A percentile compares a stretch with the other conserved stretches of the same genome.
phyloP scores from a whole-genome alignment of 2,329 filamentous ascomycete genomes.

The Colletotrichum orbiculare region DNA sequence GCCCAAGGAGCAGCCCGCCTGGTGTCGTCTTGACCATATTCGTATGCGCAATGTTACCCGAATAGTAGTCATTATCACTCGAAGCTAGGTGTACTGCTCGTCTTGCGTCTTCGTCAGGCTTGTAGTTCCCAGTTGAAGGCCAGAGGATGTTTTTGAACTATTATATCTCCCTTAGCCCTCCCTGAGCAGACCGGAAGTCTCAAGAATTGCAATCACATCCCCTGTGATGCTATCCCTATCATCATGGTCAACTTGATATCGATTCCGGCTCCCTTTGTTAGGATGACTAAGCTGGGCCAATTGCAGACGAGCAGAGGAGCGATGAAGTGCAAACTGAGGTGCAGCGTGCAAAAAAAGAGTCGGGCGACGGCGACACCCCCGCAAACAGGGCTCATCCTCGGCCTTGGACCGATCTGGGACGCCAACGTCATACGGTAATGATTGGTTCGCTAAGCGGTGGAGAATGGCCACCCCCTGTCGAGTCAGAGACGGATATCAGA shows the following conservation, averaged over 20 bases:
- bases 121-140: too few relatives aligned
- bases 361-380: slow-evolving; percentile 29
- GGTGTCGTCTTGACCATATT: too few relatives aligned
- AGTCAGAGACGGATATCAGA: slow-evolving; percentile 49
- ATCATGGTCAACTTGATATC: slow-evolving; percentile 6
- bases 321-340: slow-evolving; percentile 19
- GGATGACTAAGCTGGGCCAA: slow-evolving; percentile 29
- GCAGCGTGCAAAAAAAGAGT: neutral
- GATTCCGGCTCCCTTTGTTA: neutral
- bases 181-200: too few relatives aligned
- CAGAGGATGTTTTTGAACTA: too few relatives aligned
- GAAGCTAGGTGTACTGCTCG: too few relatives aligned
- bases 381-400: slow-evolving; percentile 36
- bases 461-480: slow-evolving; percentile 45
- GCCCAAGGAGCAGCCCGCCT: too few relatives aligned
- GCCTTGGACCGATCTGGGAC: slow-evolving; percentile 35
- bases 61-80: too few relatives aligned
- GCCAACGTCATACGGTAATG: slow-evolving; percentile 47
- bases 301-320: neutral
- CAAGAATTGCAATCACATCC: neutral
- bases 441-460: slow-evolving; percentile 46
- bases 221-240: neutral
- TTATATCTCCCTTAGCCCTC: too few relatives aligned
- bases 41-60: too few relatives aligned
- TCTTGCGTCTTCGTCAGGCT: too few relatives aligned